Base-by-base conservation (phyloP, 768 basidiomycete species). In the Russula lepida region DNA sequence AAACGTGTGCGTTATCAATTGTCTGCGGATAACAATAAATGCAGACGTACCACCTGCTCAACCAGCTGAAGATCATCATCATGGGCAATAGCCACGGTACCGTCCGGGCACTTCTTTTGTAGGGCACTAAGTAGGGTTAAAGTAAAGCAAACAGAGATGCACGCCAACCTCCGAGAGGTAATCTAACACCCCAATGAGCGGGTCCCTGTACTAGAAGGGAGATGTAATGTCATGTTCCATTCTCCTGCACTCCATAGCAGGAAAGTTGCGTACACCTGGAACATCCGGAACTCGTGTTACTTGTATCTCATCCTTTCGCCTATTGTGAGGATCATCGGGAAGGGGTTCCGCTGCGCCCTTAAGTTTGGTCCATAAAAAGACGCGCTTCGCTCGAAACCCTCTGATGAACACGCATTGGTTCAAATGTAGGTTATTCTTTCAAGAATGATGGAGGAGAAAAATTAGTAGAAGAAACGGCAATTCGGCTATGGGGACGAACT, bases 391-490 rank as follows among this genome's bases (percentile, higher is more conserved):
- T 23, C 59, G 59, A 44, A 54, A 60, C 4, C 59, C 59, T 44
- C 43, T 44, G 50, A 60, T 54, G 32, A 60, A 60, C 13, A 60
- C 46, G 17, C 59, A 60, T 60, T 60, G 59, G 15, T 60, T 54
- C 41, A 21, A 28, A 13, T 21, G 28, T 5, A 4, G 2, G 32
- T 32, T 43, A 23, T 43, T 11, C 54, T 55, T 55, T 55, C 19
- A 44, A 21, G n/a, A 21, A 3, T 25, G 6, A 9, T 4, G 13
- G 13, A 27, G 23, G 33, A 12, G 2, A 25, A 15, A 23, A 1
- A 39, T 56, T 17, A 57, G 35, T 21, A n/a, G 17, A n/a, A 19
- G 33, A 13, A 11, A 11, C n/a, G 46, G 19, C 2, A 11, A 27
- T 8, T 4, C 37, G 46, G 23, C 33, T 9, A 37, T 35, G 19